Evolutionary conservation across 441 rosid species (phyloP), one percentile per base, ranked within the genome.

Genomic region (Adansonia grandidieri): DNA sequence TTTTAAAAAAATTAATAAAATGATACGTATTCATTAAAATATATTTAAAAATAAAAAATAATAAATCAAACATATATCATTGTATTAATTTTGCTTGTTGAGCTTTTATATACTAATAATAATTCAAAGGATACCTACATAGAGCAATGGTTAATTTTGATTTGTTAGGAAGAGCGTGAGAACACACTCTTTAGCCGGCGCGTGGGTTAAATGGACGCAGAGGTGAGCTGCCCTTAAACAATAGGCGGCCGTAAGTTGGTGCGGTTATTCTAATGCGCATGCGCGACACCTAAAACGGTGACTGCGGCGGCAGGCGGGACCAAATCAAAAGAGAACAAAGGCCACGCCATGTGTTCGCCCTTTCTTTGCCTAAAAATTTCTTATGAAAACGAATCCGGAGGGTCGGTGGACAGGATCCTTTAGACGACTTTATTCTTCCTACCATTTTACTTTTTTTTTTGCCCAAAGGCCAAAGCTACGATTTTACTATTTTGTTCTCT

Each of bases 371-470:
- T 50, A 42, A 58, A 50, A 75, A 65, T 71, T 80, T 73, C 32
- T 8, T 5, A 17, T 13, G 9, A 19, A 5, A 63, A 51, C 66
- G 57, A 75, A 84, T 84, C 83, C 68, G 37, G 17, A 20, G 44
- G 80, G 85, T 58, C 78, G 83, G 85, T 78, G 82, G 87, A 75
- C 78, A 81, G 73, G 32, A 28, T 79, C 81, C 62, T 57, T 57
- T 57, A 57, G 62, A 57, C 28, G 62, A 19, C 82, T 69, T 81
- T 69, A 56, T 60, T 28, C 28, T 17, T 17, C 1, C 6, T 51
- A 56, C 9, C 17, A 2, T 17, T 15, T n/a, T 45, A 53, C 5
- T 13, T 14, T 1, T 7, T 44, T 44, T 44, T 44, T 4, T 44
- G 5, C 5, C 5, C 44, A 5, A 14, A 3, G 32, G 32, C 32